These are phyloP conservation scores for Diaporthe ilicicola DNA, from an alignment of 2,329 filamentous ascomycete species.

Conservation along the genomic window DNA sequence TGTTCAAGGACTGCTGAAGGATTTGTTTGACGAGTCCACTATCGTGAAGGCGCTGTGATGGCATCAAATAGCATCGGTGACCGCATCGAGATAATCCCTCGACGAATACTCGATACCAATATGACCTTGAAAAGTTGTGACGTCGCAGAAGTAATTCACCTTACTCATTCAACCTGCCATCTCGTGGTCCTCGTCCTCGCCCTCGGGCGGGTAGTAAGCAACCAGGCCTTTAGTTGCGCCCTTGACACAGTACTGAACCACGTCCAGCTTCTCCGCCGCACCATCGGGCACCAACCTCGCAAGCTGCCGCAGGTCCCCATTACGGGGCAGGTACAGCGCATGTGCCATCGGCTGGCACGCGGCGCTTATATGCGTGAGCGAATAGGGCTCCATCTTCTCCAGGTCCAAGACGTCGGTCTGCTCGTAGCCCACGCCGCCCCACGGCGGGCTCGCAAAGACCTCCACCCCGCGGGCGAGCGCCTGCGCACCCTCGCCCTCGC, in stretches of 20 bases:
- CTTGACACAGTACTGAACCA: slow-evolving; percentile 91
- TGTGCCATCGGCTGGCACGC: slow-evolving; percentile 68
- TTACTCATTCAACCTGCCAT: neutral
- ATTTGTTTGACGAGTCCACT: slow-evolving; percentile 82
- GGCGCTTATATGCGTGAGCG: slow-evolving; percentile 67
- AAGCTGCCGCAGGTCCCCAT: slow-evolving; percentile 82
- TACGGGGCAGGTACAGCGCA: slow-evolving; percentile 86
- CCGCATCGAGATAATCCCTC: neutral
- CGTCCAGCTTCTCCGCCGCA: slow-evolving; percentile 65
- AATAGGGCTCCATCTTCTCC: slow-evolving; percentile 94
- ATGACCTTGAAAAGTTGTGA: neutral
- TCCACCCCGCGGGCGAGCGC: slow-evolving; percentile 47
- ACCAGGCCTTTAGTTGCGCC: slow-evolving; percentile 86
- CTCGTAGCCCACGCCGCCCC: slow-evolving; percentile 66
- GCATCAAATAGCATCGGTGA: neutral
- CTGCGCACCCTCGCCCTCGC: slow-evolving; percentile 49
- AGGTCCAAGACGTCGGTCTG: slow-evolving; percentile 81
- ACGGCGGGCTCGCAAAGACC: slow-evolving; percentile 67
- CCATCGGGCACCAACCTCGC: slow-evolving; percentile 62
- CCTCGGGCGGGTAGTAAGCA: slow-evolving; percentile 62
- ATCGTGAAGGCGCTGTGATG: slow-evolving; percentile 66
- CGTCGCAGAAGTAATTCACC: neutral
- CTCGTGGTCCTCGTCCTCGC: neutral
- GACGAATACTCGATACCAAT: slow-evolving; percentile 4
- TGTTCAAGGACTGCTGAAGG: slow-evolving; percentile 69